Conservation (phyloP, 306 rosid genomes). For the Glycine latifolia region DNA sequence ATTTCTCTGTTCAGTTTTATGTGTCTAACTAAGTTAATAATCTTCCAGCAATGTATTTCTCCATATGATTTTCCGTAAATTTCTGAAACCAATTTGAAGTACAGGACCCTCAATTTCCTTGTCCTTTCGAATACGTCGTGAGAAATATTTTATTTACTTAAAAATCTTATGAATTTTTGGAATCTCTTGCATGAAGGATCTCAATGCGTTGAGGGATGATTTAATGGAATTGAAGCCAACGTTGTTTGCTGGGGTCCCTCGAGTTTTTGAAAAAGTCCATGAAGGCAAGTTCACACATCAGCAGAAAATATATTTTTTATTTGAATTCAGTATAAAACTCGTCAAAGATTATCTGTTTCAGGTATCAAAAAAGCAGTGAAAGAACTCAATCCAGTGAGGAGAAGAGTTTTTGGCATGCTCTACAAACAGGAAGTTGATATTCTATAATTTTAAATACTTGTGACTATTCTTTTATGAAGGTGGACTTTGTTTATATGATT, state of each 20-base stretch:
- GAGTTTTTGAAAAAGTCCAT: slow-evolving; percentile 76
- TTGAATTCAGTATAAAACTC: slow-evolving; percentile 2
- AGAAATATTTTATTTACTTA: too few species aligned
- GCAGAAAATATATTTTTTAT: neutral
- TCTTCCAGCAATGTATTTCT: neutral
- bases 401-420: slow-evolving; percentile 68
- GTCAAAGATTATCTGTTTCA: slow-evolving; percentile 46
- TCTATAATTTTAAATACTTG: neutral
- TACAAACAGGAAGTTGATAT: slow-evolving; percentile 66
- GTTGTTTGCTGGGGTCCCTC: slow-evolving; percentile 82
- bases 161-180: neutral
- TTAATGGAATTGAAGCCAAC: slow-evolving; percentile 85
- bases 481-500: slow-evolving; percentile 5
- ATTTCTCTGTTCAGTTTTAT: neutral
- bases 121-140: neutral
- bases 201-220: slow-evolving; percentile 73
- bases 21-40: neutral
- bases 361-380: slow-evolving; percentile 81
- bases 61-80: neutral
- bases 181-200: slow-evolving; percentile 62
- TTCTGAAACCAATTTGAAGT: neutral
- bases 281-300: slow-evolving; percentile 63
- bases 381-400: slow-evolving; percentile 75
- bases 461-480: neutral
- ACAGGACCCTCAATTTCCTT: neutral